Percentiles rank a stretch among this genome's conserved stretches.
Conservation (phyloP, 2,329 filamentous ascomycete species). For the Dactylellina sp. region DNA sequence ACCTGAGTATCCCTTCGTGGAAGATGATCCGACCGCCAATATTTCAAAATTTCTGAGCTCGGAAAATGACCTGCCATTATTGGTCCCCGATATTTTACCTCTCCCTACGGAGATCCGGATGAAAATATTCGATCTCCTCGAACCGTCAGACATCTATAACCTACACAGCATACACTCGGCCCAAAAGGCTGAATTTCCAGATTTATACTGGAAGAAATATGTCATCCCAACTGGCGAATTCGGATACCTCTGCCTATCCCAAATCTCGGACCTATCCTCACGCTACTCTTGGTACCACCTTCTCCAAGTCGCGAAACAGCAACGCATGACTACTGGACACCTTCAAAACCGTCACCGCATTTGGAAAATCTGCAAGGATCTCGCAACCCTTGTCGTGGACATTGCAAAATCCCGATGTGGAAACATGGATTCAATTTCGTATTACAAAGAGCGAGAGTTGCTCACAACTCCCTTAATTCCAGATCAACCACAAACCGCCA, state of each 20-base stretch:
- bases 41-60: background rate
- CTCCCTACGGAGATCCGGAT: constrained; percentile 6
- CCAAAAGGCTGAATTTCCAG: constrained; percentile 9
- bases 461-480: background rate
- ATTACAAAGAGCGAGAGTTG: constrained; percentile 1
- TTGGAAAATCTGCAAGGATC: constrained; percentile 27
- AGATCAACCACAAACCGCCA: background rate
- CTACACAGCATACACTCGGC: background rate
- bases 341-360: constrained; percentile 23
- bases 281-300: background rate
- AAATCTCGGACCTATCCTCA: background rate
- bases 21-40: constrained; percentile 8
- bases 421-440: background rate
- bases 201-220: constrained; percentile 16
- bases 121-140: background rate
- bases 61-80: background rate
- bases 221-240: background rate
- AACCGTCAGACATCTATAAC: background rate
- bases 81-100: constrained; percentile 18
- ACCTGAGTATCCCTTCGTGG: background rate
- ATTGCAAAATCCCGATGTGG: background rate
- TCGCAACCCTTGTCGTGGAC: constrained; percentile 4
- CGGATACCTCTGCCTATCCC: constrained; percentile 5
- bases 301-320: constrained; percentile 1
- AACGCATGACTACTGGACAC: background rate